Percentiles rank a stretch among this genome's conserved stretches.
Evolutionary conservation across 805 yeast species (phyloP).

Genomic region (Lipomyces yamadae): DNA sequence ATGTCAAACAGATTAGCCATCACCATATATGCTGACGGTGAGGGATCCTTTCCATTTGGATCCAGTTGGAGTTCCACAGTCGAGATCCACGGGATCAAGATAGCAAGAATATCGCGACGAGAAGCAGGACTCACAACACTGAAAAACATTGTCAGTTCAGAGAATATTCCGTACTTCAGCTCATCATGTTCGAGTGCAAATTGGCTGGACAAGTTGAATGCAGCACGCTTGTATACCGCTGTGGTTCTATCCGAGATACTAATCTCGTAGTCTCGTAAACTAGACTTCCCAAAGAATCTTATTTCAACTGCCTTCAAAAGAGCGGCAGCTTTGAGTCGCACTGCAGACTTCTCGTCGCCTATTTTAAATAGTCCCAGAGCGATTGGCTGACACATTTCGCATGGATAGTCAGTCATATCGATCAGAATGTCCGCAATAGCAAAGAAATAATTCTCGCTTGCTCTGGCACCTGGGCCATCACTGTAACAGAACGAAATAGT

Average conservation of each 20-base stretch:
- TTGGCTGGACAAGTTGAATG: conserved; percentile 75
- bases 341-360: conserved; percentile 71
- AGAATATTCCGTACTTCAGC: conserved; percentile 64
- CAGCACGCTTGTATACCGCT: conserved; percentile 84
- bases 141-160: conserved; percentile 73
- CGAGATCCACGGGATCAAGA: conserved; percentile 92
- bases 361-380: conserved; percentile 78
- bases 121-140: conserved; percentile 62
- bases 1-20: conserved; percentile 81
- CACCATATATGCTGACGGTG: conserved; percentile 63
- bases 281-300: conserved; percentile 58
- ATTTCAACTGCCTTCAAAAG: conserved; percentile 71
- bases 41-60: conserved; percentile 51
- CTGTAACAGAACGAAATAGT: conserved; percentile 75
- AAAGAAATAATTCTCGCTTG: conserved; percentile 71
- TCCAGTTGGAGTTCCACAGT: conserved; percentile 65
- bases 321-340: conserved; percentile 73
- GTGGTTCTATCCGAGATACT: conserved; percentile 74
- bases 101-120: conserved; percentile 77
- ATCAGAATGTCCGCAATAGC: conserved; percentile 70
- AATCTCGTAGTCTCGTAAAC: conserved; percentile 65
- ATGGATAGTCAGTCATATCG: conserved; percentile 54
- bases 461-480: conserved; percentile 54
- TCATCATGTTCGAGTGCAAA: conserved; percentile 67
- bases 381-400: conserved; percentile 67